These are phyloP conservation scores for Pseudisothecium myosuroides DNA, from an alignment of 225 moss, liverwort and hornwort genomes.

Conservation along the genomic window DNA sequence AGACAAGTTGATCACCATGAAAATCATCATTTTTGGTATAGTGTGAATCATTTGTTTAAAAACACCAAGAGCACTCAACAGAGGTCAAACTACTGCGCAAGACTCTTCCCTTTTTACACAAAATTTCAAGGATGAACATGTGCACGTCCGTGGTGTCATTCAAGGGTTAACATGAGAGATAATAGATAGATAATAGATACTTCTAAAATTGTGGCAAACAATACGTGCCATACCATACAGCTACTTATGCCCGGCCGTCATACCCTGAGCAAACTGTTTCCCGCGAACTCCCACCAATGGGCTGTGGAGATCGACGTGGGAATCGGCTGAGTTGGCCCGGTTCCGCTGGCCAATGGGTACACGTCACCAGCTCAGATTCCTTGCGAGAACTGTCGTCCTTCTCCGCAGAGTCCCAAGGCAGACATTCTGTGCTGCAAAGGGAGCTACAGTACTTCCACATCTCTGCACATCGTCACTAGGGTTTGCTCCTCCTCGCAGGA, in stretches of 20 bases:
- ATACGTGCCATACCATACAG: background rate
- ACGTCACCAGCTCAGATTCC: background rate
- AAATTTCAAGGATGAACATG: too few species aligned
- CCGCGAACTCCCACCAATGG: background rate
- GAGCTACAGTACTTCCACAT: background rate
- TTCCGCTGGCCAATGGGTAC: background rate
- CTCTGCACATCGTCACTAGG: background rate
- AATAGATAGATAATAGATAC: background rate
- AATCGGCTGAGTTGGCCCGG: background rate
- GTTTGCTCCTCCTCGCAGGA: background rate
- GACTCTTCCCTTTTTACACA: too few species aligned
- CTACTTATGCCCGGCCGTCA: background rate
- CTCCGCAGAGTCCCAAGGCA: background rate
- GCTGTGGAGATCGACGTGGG: background rate
- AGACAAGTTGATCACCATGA: too few species aligned
- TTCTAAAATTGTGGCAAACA: background rate
- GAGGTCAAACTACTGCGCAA: too few species aligned
- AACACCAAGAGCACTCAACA: too few species aligned
- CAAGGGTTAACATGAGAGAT: too few species aligned
- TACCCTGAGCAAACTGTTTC: background rate
- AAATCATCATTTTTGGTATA: too few species aligned
- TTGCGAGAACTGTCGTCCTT: background rate
- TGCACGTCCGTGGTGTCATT: too few species aligned
- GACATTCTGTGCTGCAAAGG: background rate
- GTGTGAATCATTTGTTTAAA: too few species aligned